Evolutionary conservation across 78 protist genomes (phyloP).

Genomic region (Isochrysis galbana): DNA sequence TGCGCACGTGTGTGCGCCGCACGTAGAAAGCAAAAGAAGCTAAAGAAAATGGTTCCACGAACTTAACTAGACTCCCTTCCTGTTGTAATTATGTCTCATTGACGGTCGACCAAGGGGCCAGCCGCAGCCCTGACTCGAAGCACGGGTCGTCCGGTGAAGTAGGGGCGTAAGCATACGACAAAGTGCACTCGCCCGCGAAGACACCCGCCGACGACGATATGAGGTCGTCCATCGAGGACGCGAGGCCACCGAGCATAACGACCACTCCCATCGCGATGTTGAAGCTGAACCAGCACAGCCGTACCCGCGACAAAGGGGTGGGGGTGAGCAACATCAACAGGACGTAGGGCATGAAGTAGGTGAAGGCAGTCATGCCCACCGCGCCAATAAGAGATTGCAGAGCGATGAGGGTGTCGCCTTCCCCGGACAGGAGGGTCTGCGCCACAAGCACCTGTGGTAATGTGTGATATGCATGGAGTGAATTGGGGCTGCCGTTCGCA

Average conservation of each 20-base stretch:
- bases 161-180: background rate
- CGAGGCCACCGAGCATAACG: background rate
- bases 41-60: too few relatives aligned
- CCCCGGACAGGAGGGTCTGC: background rate
- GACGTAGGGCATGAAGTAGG: background rate
- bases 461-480: background rate
- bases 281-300: background rate
- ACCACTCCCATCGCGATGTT: background rate
- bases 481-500: background rate
- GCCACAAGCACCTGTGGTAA: background rate
- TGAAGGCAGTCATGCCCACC: slow-evolving; percentile 8
- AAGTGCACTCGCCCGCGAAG: background rate
- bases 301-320: too few relatives aligned
- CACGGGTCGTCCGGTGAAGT: background rate
- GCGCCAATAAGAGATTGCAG: background rate
- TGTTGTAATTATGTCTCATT: too few relatives aligned
- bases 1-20: too few relatives aligned
- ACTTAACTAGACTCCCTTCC: too few relatives aligned
- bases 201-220: background rate
- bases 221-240: background rate
- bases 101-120: too few relatives aligned
- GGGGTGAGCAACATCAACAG: background rate
- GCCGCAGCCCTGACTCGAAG: background rate
- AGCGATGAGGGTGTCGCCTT: background rate
- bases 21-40: too few relatives aligned